A percentile compares a stretch with the other conserved stretches of the same genome.
Conservation (phyloP, 1,284 basidiomycete species). For the Pholiota adiposa region DNA sequence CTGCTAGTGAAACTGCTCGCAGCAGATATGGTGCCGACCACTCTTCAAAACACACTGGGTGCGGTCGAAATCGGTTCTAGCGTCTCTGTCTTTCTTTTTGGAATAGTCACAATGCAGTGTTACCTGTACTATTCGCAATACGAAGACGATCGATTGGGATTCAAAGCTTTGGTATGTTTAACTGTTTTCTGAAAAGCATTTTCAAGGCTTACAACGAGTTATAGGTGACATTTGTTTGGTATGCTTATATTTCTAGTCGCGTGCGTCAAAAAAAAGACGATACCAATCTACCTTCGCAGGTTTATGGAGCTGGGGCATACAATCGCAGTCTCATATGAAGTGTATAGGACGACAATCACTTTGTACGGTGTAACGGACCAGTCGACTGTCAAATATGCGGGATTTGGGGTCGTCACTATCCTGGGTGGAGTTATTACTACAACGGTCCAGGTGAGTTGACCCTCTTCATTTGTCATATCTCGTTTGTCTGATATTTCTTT, state of each 20-base stretch:
- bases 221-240: not conserved
- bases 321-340: slow-evolving; percentile 1
- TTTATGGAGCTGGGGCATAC: not conserved
- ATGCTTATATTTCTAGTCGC: not conserved
- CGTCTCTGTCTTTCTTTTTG: slow-evolving; percentile 3
- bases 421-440: not conserved
- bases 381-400: not conserved
- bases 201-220: not conserved
- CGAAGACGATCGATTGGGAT: not conserved
- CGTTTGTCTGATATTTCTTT: not conserved
- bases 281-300: not conserved
- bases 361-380: not conserved
- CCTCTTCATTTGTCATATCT: not conserved
- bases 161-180: not conserved
- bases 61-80: slow-evolving; percentile 1
- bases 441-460: not conserved
- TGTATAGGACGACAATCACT: not conserved
- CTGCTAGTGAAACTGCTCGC: not conserved
- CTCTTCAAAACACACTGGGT: slow-evolving; percentile 1
- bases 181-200: not conserved
- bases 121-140: not conserved
- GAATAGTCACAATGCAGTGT: slow-evolving; percentile 6
- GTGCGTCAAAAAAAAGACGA: not conserved
- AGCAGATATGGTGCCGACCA: not conserved
- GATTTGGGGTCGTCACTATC: not conserved